Evolutionary conservation across 305 asterid genomes (phyloP).

Genomic region (Ajuga reptans): DNA sequence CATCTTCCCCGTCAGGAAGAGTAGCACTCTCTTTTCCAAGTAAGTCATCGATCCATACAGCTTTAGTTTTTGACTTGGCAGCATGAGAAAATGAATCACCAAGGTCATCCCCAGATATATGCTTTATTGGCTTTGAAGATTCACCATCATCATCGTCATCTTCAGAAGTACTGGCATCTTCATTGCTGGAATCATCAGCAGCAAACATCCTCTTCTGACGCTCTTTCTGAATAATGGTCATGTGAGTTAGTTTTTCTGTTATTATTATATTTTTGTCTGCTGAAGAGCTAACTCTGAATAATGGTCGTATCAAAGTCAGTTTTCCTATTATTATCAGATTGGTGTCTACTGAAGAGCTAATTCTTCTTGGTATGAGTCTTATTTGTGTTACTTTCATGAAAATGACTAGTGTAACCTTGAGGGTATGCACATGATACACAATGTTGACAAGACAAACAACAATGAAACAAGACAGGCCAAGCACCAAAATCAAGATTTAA

Average conservation of each 20-base stretch:
- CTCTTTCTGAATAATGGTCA: constrained; percentile 52
- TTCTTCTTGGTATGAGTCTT: background rate
- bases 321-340: background rate
- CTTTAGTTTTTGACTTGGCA: constrained; percentile 35
- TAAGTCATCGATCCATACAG: constrained; percentile 57
- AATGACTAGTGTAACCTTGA: background rate
- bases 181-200: constrained; percentile 60
- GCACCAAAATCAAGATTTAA: background rate
- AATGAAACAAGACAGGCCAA: background rate
- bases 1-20: constrained; percentile 39
- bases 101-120: constrained; percentile 90
- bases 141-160: constrained; percentile 36
- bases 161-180: constrained; percentile 48
- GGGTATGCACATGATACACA: background rate
- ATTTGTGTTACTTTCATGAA: background rate
- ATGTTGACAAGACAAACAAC: background rate
- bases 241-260: constrained; percentile 6
- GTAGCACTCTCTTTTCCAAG: constrained; percentile 33
- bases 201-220: constrained; percentile 78
- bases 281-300: constrained; percentile 33
- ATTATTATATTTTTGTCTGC: background rate
- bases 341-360: background rate
- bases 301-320: constrained; percentile 18
- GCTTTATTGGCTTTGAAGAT: constrained; percentile 30
- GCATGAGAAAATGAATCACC: constrained; percentile 68